Base-by-base conservation (phyloP, 257 asterid genomes). In the Jacaranda mimosifolia region DNA sequence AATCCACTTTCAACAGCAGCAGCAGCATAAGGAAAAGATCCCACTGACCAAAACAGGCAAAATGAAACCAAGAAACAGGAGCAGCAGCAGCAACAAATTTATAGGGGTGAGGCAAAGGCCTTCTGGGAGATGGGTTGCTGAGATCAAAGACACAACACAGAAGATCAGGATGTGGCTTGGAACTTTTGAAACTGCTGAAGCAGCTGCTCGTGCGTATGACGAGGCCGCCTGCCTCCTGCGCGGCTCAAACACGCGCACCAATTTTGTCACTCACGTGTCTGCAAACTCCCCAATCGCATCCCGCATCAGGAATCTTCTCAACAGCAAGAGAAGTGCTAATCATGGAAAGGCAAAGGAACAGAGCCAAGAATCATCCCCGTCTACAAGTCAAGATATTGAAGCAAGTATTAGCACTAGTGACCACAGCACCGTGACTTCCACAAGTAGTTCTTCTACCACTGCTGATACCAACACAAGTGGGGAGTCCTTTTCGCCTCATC, bases 111-210 rank as follows among this genome's bases (percentile, higher is more conserved):
- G 94, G 75, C 97, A 91, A 46, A 86, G 97, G 83, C 86, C 96
- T 32, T 91, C 96, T 0, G 96, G 96, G 49, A 84, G 91, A 57
- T 91, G 94, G 94, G 93, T 87, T 8, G 94, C 94, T 3, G 94
- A 91, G 89, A 91, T 91, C 63, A 89, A 91, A 71, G 96, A 87
- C 85, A 87, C 91, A 6, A 91, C 91, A 3, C 89, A 89, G 76
- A 91, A 89, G 77, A 89, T 91, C 49, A 70, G 96, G 79, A 87
- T 91, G 94, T 91, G 94, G 94, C 91, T 91, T 7, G 96, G 92
- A 6, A 89, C 94, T 3, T 91, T 86, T 11, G 88, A 87, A 65
- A 89, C 89, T 1, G 91, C 91, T 0, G 92, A 91, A 64, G 91
- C 84, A 63, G 92, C 94, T 6, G 91, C 96, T 7, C 91, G 90